phyloP scores from a whole-genome alignment of 1,284 basidiomycete species.

The Cryptococcus sp. region DNA sequence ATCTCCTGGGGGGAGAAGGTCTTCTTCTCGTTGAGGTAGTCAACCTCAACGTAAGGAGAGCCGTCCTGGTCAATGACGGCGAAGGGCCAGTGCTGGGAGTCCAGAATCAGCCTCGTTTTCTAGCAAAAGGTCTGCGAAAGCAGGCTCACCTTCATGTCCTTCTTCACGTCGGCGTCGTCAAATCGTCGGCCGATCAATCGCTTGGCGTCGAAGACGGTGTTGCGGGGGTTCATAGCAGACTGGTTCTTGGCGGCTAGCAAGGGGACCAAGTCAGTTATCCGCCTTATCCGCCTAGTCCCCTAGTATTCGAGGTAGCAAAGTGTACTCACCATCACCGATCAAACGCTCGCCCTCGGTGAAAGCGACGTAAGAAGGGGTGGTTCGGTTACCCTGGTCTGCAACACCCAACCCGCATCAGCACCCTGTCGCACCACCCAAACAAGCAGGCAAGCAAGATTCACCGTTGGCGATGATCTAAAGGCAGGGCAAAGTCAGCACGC shows the following conservation, averaged over 20 bases:
- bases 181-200: constrained; percentile 73
- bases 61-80: constrained; percentile 71
- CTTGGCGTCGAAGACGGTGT: constrained; percentile 97
- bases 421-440: not conserved
- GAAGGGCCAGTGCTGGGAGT: constrained; percentile 62
- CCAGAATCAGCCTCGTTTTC: not conserved
- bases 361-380: constrained; percentile 89
- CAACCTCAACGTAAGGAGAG: constrained; percentile 81
- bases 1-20: constrained; percentile 65
- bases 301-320: too few species aligned
- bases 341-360: constrained; percentile 92
- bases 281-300: too few species aligned
- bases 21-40: constrained; percentile 80
- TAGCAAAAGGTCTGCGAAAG: too few species aligned
- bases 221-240: constrained; percentile 70
- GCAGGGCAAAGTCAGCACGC: not conserved
- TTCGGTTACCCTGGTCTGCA: constrained; percentile 97
- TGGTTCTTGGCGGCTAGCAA: constrained; percentile 82
- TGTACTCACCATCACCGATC: constrained; percentile 55
- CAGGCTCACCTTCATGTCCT: constrained; percentile 54
- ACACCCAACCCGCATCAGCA: constrained; percentile 35
- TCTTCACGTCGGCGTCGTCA: constrained; percentile 73
- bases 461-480: constrained; percentile 16
- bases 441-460: not conserved
- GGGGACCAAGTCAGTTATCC: not conserved